phyloP scores from a whole-genome alignment of 163 green algal species.

The Smithsoniella earleae region DNA sequence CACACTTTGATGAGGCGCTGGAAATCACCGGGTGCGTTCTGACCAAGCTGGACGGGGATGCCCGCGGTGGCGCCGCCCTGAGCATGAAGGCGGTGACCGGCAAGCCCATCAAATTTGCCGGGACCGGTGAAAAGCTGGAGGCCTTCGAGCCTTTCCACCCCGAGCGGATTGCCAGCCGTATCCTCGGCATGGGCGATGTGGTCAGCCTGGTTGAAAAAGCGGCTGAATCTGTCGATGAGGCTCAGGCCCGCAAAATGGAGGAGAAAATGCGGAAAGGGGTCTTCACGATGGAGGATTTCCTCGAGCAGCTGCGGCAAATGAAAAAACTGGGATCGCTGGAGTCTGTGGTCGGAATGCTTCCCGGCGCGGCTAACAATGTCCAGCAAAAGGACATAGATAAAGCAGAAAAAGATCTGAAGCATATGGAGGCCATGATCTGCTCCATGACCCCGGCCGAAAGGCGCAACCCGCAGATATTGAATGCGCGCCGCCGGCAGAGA shows the following conservation, averaged over 20 bases:
- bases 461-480: no score
- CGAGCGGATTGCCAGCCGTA: conserved; percentile 83
- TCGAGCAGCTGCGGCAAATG: no score
- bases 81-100: conserved; percentile 57
- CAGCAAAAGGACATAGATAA: conserved; percentile 56
- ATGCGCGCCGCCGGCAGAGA: no score
- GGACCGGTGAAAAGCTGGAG: conserved; percentile 89
- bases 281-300: no score
- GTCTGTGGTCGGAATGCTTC: no score
- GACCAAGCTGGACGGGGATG: conserved; percentile 98
- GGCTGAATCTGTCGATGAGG: conserved; percentile 70
- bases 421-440: conserved; percentile 66
- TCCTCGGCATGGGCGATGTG: conserved; percentile 93
- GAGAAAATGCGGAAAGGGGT: no score
- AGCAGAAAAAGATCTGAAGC: conserved; percentile 68
- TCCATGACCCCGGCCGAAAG: conserved; percentile 68
- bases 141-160: conserved; percentile 93
- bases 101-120: conserved; percentile 96
- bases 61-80: conserved; percentile 83
- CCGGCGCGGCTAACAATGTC: no score
- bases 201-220: conserved; percentile 90
- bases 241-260: no score
- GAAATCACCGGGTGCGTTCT: conserved; percentile 92
- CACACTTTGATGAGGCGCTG: conserved; percentile 82
- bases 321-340: no score